Base-by-base conservation (phyloP, 2,329 filamentous ascomycete genomes). In the Cladosporium sphaerospermum region DNA sequence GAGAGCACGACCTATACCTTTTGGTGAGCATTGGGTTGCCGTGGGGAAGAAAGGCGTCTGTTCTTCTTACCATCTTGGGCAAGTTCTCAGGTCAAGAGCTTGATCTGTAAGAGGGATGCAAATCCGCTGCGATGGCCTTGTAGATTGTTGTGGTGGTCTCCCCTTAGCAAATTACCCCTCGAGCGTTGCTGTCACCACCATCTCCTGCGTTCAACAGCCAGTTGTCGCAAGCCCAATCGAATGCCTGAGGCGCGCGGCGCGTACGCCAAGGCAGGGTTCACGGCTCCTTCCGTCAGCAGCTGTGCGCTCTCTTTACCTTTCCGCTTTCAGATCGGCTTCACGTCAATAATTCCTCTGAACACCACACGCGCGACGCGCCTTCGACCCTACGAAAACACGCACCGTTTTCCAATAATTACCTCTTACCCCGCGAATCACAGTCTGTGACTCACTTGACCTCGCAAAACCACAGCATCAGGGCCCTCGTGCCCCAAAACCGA, bases 1-100 rank as follows among this genome's bases (percentile, higher is more conserved):
- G 92, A 93, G 72, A 99, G 89, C 73, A 99, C 89, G 72, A 99
- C 93, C 93, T 96, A 16, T 14, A 39, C 13, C 10, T 59, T 46
- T 31, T 40, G 40, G 11, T 44, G 50, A 51, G 45, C 52, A 44
- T 49, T 54, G 52, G 41, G 14, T 43, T 37, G 33, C 7, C 40
- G 11, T 3, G 4, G 14, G 32, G 10, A 11, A n/a, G 5, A 9
- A 14, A 36, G 8, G 36, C 36, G 23, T 28, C 23, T 28, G 23
- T 28, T 28, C 23, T 7, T 49, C 48, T 51, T 39, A 51, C 48
- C 48, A 51, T 51, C 31, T 44, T 51, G 48, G 48, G 48, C 48
- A 19, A 44, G 34, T 37, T 10, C 37, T 28, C 9, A 28, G 14
- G 7, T 16, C 31, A 34, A 10, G 23, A 4, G 6, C 9, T 6